These are phyloP conservation scores for Spongispora temasekensis DNA, from an alignment of 1,284 basidiomycete genomes.

Conservation along the genomic window DNA sequence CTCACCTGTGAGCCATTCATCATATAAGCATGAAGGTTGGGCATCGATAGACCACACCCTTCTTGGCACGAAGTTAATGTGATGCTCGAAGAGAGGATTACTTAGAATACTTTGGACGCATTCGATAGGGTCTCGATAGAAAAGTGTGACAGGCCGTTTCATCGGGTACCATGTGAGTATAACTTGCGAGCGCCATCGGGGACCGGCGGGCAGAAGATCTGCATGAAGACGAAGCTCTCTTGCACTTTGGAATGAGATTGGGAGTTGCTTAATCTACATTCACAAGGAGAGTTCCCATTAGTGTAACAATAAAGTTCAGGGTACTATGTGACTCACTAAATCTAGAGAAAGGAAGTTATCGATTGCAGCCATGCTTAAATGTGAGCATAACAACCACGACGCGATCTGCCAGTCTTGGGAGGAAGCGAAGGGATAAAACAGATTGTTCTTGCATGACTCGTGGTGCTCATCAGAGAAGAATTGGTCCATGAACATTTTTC, in stretches of 20 bases:
- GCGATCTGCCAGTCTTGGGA: conserved; percentile 4
- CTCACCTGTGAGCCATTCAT: neutral
- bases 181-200: neutral
- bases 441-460: neutral
- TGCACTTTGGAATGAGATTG: neutral
- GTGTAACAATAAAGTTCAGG: neutral
- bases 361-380: neutral
- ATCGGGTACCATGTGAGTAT: neutral
- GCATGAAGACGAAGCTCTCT: neutral
- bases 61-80: no score
- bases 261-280: neutral
- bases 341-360: neutral
- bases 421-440: conserved; percentile 3
- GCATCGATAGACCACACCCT: no score
- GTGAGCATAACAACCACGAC: neutral
- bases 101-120: no score
- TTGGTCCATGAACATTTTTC: conserved; percentile 7
- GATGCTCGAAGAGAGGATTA: no score
- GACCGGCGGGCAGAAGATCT: neutral
- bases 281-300: no score
- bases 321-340: neutral
- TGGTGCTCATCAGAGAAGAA: neutral
- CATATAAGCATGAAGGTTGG: no score
- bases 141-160: neutral
- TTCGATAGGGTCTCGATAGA: neutral